Conservation (phyloP, 805 yeast species). For the Blastobotrys mokoenaii region DNA sequence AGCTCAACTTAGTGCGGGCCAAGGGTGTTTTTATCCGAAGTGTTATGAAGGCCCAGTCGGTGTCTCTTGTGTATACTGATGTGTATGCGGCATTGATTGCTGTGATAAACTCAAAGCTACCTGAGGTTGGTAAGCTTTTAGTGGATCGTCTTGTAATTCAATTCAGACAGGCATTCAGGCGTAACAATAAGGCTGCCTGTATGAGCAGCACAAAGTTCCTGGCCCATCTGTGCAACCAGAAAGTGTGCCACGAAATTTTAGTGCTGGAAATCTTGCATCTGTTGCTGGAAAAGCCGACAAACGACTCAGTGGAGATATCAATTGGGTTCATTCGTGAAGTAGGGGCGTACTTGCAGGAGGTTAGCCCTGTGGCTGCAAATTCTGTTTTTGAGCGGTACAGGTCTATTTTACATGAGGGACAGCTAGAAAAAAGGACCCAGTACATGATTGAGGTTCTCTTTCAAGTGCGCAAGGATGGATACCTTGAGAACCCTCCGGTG, state of each 20-base stretch:
- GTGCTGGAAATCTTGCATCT: constrained; percentile 45
- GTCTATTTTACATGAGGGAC: constrained; percentile 48
- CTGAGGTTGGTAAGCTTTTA: constrained; percentile 56
- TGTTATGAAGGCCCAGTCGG: constrained; percentile 46
- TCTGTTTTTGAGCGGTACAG: constrained; percentile 54
- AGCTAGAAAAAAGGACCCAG: constrained; percentile 36
- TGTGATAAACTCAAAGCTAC: constrained; percentile 57
- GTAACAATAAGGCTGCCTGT: constrained; percentile 39
- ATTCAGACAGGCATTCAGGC: constrained; percentile 46
- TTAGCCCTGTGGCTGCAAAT: constrained; percentile 38
- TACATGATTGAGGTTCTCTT: constrained; percentile 45
- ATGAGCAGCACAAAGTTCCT: constrained; percentile 41
- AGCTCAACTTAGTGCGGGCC: constrained; percentile 51
- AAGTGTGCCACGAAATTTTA: constrained; percentile 48
- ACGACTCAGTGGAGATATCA: constrained; percentile 49
- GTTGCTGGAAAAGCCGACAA: constrained; percentile 40
- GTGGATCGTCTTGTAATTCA: constrained; percentile 45
- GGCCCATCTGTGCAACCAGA: constrained; percentile 55
- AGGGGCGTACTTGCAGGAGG: constrained; percentile 44
- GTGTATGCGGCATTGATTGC: constrained; percentile 51
- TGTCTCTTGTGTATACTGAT: constrained; percentile 35
- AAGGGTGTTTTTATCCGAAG: constrained; percentile 51
- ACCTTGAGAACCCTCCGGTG: constrained; percentile 33
- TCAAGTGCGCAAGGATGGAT: constrained; percentile 39
- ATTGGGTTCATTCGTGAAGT: constrained; percentile 39